Evolutionary conservation across 2,329 filamentous ascomycete genomes (phyloP).

Genomic region (Curvularia eragrostidis): DNA sequence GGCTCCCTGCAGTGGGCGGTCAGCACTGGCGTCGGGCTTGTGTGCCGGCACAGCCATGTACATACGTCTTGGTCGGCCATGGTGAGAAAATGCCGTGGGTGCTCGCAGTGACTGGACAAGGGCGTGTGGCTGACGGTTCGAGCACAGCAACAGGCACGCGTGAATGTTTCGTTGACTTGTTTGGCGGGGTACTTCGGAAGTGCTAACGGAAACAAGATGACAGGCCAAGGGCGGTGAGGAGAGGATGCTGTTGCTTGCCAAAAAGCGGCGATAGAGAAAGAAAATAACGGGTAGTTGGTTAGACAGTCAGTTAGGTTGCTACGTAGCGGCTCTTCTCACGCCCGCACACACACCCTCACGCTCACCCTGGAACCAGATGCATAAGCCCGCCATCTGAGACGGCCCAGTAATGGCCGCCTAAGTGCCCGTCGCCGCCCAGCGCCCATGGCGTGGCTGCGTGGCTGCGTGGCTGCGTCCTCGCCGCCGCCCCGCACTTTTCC

Average conservation of each 20-base stretch:
- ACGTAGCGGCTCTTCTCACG: not conserved
- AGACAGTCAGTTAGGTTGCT: not conserved
- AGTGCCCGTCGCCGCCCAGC: constrained; percentile 20
- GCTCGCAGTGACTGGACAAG: constrained; percentile 5
- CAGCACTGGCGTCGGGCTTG: constrained; percentile 5
- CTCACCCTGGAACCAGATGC: constrained; percentile 16
- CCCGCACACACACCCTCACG: not conserved
- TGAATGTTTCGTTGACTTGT: constrained; percentile 16
- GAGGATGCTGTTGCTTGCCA: not conserved
- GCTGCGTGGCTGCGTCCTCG: too few relatives aligned
- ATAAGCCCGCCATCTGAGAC: constrained; percentile 27
- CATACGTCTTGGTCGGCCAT: constrained; percentile 50
- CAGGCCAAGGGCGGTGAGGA: constrained; percentile 13
- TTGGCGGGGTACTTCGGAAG: constrained; percentile 20
- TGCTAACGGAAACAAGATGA: constrained; percentile 19
- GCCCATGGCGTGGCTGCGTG: not conserved
- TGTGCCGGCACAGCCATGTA: not conserved
- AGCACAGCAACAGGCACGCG: constrained; percentile 2
- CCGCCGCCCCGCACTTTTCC: constrained; percentile 38
- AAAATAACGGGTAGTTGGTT: not conserved
- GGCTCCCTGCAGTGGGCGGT: constrained; percentile 69
- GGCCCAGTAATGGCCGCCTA: constrained; percentile 11
- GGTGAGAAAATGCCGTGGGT: constrained; percentile 7
- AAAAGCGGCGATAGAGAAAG: not conserved
- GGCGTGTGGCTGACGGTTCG: constrained; percentile 6